Base-by-base conservation (phyloP, 73 alveolate species). In the Urostyla sp. region DNA sequence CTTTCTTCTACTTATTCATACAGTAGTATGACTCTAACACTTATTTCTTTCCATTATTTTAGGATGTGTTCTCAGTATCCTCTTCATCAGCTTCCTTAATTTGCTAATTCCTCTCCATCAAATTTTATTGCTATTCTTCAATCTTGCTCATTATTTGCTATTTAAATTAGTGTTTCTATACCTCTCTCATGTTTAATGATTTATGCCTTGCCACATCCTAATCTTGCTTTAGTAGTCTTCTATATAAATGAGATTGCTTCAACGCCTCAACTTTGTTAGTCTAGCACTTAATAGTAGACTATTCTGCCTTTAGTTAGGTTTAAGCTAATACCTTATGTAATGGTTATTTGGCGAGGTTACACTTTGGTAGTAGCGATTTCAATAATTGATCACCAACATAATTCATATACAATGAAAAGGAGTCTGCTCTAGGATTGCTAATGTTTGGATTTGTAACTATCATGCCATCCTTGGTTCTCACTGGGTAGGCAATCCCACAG, bases 401-500 rank as follows among this genome's bases (percentile, higher is more conserved):
- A 52, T 84, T 84, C 88, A 84, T 57, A 53, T 84, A 84, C 30
- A 84, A 72, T 15, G 88, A 74, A 50, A 84, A 84, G 11, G 82
- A 36, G 43, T 84, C 87, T 4, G 92, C 92, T 73, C 92, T 20
- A 2, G 92, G 92, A 54, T 84, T 84, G 36, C 67, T 32, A 37
- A 24, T 34, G 26, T 57, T 67, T 1, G 78, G 61, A 27, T 84
- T 80, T 24, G 69, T 59, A 23, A 63, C 80, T 18, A 60, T 21
- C 80, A 43, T 67, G 15, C 92, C 92, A 37, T 84, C 92, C 23
- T 75, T 84, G 0, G 92, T 84, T n/a, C 84, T 54, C 34, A 79
- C 84, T 20, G 91, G 91, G 46, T 50, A 83, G 32, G 77, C 91
- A 40, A 83, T 79, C 27, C 91, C 91, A 43, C 80, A 53, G 34